A percentile compares a stretch with the other conserved stretches of the same genome.
phyloP scores from a whole-genome alignment of 441 rosid species.

The Syzygium malaccense region DNA sequence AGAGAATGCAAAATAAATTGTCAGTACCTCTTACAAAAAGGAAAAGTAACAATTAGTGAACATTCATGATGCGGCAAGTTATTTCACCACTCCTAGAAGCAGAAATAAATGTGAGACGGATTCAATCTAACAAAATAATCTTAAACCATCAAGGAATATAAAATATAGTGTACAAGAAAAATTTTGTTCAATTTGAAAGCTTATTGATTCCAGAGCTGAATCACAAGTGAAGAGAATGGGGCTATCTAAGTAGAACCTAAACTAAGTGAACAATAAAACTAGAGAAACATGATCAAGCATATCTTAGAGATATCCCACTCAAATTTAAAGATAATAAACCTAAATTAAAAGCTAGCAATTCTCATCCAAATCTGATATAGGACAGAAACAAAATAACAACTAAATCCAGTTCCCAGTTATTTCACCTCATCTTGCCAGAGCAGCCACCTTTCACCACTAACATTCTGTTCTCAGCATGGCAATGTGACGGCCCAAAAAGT shows the following conservation, averaged over 20 bases:
- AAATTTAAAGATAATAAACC: not conserved
- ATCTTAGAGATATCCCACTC: not conserved
- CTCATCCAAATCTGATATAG: not conserved
- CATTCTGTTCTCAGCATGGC: not conserved
- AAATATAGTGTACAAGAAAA: not conserved
- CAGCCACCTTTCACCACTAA: not conserved
- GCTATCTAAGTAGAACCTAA: not conserved
- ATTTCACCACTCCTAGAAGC: not conserved
- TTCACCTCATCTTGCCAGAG: not conserved
- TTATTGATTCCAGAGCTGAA: not conserved
- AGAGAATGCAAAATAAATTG: slow-evolving; percentile 1
- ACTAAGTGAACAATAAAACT: not conserved
- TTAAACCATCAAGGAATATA: not conserved
- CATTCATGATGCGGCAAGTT: not conserved
- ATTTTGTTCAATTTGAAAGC: not conserved
- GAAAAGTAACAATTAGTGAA: not conserved
- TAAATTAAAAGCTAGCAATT: not conserved
- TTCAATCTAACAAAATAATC: not conserved
- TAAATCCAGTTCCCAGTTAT: not conserved
- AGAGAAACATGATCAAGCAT: not conserved
- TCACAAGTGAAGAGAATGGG: not conserved
- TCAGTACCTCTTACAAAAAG: not conserved
- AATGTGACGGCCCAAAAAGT: not conserved
- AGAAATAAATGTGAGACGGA: not conserved
- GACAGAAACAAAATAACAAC: not conserved